Percentiles rank a stretch among this genome's conserved stretches.
These are phyloP conservation scores for Ganoderma resinaceum DNA, from an alignment of 1,284 basidiomycete genomes.

Conservation along the genomic window DNA sequence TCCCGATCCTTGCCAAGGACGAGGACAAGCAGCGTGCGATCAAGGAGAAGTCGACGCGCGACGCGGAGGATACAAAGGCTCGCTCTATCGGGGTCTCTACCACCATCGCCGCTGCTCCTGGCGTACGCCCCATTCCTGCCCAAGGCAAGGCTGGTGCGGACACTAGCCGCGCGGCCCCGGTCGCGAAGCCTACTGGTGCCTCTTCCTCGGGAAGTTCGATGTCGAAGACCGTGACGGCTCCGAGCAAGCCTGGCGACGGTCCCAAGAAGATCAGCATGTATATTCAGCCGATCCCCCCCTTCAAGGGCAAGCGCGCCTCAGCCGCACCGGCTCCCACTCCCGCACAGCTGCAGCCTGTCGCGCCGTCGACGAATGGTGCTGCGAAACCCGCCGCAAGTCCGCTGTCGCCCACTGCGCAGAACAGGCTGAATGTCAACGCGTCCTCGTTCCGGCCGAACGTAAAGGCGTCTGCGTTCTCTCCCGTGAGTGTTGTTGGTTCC, in stretches of 20 bases:
- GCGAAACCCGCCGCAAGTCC: slow-evolving; percentile 45
- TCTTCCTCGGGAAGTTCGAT: slow-evolving; percentile 20
- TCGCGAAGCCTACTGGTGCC: slow-evolving; percentile 20
- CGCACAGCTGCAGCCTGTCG: slow-evolving; percentile 31
- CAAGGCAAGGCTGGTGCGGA: slow-evolving; percentile 28
- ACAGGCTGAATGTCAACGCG: slow-evolving; percentile 73
- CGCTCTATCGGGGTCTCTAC: slow-evolving; percentile 66
- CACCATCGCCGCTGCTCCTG: slow-evolving; percentile 43
- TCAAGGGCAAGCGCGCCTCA: slow-evolving; percentile 69
- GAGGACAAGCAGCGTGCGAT: slow-evolving; percentile 87
- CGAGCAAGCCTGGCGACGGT: slow-evolving; percentile 39
- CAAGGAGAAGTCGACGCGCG: slow-evolving; percentile 75
- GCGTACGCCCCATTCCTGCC: slow-evolving; percentile 32
- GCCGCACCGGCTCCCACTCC: slow-evolving; percentile 32
- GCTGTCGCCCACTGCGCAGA: slow-evolving; percentile 48
- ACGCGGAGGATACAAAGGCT: slow-evolving; percentile 68
- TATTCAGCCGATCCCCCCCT: slow-evolving; percentile 93
- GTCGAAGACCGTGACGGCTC: slow-evolving; percentile 40
- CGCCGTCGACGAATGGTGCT: slow-evolving; percentile 40
- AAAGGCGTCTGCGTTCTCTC: slow-evolving; percentile 62
- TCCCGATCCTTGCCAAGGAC: slow-evolving; percentile 92
- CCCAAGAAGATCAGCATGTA: slow-evolving; percentile 60
- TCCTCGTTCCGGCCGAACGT: slow-evolving; percentile 85
- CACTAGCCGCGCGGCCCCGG: slow-evolving; percentile 24
- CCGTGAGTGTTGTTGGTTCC: slow-evolving; percentile 28